Base-by-base conservation (phyloP, 2,329 filamentous ascomycete genomes). In the Pyrenochaeta sp. region DNA sequence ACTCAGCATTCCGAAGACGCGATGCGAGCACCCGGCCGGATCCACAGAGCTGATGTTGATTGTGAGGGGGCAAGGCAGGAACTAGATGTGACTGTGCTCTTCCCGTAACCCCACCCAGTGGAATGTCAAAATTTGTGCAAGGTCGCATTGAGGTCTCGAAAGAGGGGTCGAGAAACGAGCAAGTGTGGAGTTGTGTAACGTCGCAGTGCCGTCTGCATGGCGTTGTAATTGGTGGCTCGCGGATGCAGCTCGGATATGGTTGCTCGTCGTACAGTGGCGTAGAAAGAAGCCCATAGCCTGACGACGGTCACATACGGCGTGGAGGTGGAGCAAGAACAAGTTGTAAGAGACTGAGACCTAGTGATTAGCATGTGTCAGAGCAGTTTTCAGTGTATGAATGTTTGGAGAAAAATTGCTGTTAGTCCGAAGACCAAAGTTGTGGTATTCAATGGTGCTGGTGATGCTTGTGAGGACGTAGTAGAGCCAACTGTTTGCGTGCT, bases 111-210 rank as follows among this genome's bases (percentile, higher is more conserved):
- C 46, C 10, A 19, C 5, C 32, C 13, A 34, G 9, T 13, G 15
- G 46, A 42, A 30, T 46, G 42, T 37, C 28, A 39, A 3, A 2
- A 46, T 27, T 44, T 25, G 42, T 45, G 40, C 9, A 46, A 37
- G 44, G 44, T 46, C 12, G 44, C 27, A 46, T 8, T 24, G 15
- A 32, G 15, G 44, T 46, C 15, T 42, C 22, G n/a, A 22, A 19
- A 4, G 46, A 37, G 49, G 37, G 37, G 49, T 30, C 12, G 39
- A 24, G 22, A 15, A 36, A 28, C 39, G 37, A 36, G 40, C n/a
- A 40, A 28, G 27, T 28, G 51, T 40, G 43, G 44, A 42, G 15
- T 19, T 42, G 51, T 54, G 51, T 10, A 27, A 52, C 30, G 32
- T 28, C 24, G 22, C 32, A 37, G 15, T 40, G 36, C 32, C 19